A percentile compares a stretch with the other conserved stretches of the same genome.
Conservation (phyloP, 2,329 filamentous ascomycete genomes). For the Scytalidium lignicola region DNA sequence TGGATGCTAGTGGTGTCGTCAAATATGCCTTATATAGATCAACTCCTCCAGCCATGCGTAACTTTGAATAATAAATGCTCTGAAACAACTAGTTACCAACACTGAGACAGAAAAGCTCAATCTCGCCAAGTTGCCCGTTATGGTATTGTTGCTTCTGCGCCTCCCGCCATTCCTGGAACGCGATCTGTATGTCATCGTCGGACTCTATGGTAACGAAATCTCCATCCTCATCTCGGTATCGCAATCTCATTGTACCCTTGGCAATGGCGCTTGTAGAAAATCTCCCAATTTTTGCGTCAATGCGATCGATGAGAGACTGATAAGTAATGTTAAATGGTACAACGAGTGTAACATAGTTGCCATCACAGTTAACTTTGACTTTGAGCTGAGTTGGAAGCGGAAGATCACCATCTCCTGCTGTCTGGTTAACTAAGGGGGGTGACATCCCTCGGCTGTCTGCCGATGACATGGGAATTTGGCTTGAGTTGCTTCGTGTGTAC, state of each 20-base stretch:
- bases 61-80: not conserved
- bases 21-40: slow-evolving; percentile 9
- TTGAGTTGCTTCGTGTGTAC: slow-evolving; percentile 24
- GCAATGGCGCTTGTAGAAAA: slow-evolving; percentile 82
- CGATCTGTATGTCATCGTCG: slow-evolving; percentile 94
- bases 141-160: slow-evolving; percentile 57
- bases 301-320: slow-evolving; percentile 87
- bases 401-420: slow-evolving; percentile 39
- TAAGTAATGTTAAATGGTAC: slow-evolving; percentile 94
- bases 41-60: not conserved
- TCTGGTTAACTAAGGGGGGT: slow-evolving; percentile 32
- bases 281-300: slow-evolving; percentile 88
- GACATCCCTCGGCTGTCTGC: slow-evolving; percentile 36
- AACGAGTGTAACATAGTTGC: slow-evolving; percentile 91
- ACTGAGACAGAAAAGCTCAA: slow-evolving; percentile 76
- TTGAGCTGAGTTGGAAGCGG: slow-evolving; percentile 73
- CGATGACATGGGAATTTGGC: slow-evolving; percentile 24
- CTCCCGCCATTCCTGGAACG: slow-evolving; percentile 91
- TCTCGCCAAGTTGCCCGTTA: slow-evolving; percentile 75
- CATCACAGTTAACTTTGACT: slow-evolving; percentile 90
- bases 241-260: slow-evolving; percentile 75
- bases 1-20: slow-evolving; percentile 12
- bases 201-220: slow-evolving; percentile 92
- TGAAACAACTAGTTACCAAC: slow-evolving; percentile 16
- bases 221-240: slow-evolving; percentile 87